Conservation (phyloP, 176 grass and related monocot species). For the Hyparrhenia diplandra region DNA sequence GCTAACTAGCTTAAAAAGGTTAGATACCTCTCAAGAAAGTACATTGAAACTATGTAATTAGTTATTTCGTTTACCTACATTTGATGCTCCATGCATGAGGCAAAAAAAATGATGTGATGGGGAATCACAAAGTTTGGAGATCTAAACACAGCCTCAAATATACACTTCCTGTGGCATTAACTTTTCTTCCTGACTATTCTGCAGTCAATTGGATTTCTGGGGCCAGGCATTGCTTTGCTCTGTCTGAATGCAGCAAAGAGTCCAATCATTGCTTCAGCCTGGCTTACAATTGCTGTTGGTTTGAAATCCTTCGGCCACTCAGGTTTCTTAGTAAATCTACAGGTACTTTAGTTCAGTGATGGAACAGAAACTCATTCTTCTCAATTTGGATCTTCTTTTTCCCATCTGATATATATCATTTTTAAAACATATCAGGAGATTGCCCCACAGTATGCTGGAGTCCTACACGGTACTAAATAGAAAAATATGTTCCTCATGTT, state of each 20-base stretch:
- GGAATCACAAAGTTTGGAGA: too few relatives aligned
- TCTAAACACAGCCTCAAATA: too few relatives aligned
- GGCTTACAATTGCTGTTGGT: conserved; percentile 88
- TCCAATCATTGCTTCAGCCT: conserved; percentile 73
- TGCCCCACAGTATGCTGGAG: conserved; percentile 87
- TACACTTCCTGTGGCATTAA: conserved; percentile 1
- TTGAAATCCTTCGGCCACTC: conserved; percentile 95
- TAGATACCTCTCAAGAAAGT: too few relatives aligned
- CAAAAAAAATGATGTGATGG: too few relatives aligned
- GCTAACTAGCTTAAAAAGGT: too few relatives aligned
- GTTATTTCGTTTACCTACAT: too few relatives aligned
- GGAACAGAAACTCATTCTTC: background rate
- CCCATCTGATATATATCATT: conserved; percentile 11
- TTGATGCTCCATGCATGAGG: too few relatives aligned
- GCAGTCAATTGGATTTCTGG: conserved; percentile 93
- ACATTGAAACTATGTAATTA: too few relatives aligned
- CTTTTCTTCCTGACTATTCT: background rate
- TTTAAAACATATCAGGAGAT: conserved; percentile 65
- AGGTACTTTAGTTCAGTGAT: conserved; percentile 42
- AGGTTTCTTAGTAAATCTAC: conserved; percentile 95
- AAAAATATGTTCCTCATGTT: conserved; percentile 14
- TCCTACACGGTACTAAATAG: conserved; percentile 79
- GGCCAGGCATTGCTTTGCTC: conserved; percentile 80
- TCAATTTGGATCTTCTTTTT: conserved; percentile 10
- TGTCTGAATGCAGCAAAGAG: conserved; percentile 79